Percentiles rank a stretch among this genome's conserved stretches.
These are phyloP conservation scores for Mitosporidium daphniae DNA, from an alignment of 371 early-diverging fungal species.

Conservation along the genomic window DNA sequence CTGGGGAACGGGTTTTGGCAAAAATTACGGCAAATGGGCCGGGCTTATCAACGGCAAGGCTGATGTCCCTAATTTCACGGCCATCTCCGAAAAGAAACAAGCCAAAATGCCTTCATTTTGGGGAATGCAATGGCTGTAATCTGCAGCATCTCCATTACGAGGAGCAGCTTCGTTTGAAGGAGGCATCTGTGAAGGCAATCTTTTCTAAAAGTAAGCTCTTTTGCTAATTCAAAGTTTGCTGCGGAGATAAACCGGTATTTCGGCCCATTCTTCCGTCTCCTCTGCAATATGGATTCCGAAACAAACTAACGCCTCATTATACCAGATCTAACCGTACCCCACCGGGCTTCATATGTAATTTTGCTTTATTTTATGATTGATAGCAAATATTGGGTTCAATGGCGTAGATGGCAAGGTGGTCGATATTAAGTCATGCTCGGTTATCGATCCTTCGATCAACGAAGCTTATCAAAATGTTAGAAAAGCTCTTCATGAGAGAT, in stretches of 20 bases:
- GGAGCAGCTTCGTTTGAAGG: constrained; percentile 15
- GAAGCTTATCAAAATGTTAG: constrained; percentile 9
- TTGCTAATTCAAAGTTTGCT: too few relatives aligned
- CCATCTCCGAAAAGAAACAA: constrained; percentile 9
- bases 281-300: constrained; percentile 13
- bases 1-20: too few relatives aligned
- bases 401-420: constrained; percentile 14
- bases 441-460: constrained; percentile 16
- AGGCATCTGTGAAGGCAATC: constrained; percentile 10
- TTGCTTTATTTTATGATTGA: too few relatives aligned
- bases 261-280: constrained; percentile 9
- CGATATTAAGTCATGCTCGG: constrained; percentile 19
- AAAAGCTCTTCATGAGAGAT: neutral
- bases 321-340: constrained; percentile 8
- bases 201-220: too few relatives aligned
- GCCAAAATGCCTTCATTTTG: constrained; percentile 15
- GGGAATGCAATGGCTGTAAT: constrained; percentile 17
- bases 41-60: too few relatives aligned
- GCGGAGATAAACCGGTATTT: constrained; percentile 3
- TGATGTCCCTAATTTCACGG: too few relatives aligned
- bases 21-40: too few relatives aligned
- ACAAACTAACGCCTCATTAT: constrained; percentile 21
- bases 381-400: constrained; percentile 20
- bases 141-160: constrained; percentile 15
- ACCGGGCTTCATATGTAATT: too few relatives aligned